Conservation (phyloP, 2,329 filamentous ascomycete species). For the Pleomassaria siparia region DNA sequence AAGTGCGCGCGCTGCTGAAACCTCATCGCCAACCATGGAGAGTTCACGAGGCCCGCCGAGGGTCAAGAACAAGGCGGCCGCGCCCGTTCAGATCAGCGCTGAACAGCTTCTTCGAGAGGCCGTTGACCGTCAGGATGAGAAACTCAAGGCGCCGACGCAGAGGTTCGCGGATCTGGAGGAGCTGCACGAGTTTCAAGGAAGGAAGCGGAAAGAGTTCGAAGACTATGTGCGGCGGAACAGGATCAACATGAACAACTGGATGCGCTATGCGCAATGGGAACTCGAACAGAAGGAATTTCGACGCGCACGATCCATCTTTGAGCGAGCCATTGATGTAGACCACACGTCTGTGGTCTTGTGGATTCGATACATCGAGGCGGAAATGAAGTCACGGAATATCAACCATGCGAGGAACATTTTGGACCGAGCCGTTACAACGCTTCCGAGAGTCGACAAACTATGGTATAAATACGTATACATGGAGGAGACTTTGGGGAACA, state of each 20-base stretch:
- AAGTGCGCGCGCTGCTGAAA: neutral
- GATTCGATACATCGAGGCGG: slow-evolving; percentile 91
- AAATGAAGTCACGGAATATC: slow-evolving; percentile 79
- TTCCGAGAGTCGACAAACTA: slow-evolving; percentile 90
- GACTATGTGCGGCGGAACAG: slow-evolving; percentile 95
- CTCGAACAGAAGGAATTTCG: slow-evolving; percentile 97
- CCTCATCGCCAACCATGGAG: slow-evolving; percentile 67
- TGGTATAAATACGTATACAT: slow-evolving; percentile 99
- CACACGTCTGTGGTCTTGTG: slow-evolving; percentile 83
- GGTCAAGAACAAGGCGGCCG: slow-evolving; percentile 98
- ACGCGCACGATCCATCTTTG: slow-evolving; percentile 88
- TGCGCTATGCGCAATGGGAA: slow-evolving; percentile 96
- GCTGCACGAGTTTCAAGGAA: slow-evolving; percentile 93
- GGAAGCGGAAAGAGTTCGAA: slow-evolving; percentile 95
- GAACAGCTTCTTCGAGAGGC: slow-evolving; percentile 97
- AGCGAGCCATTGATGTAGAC: slow-evolving; percentile 90
- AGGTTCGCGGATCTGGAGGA: slow-evolving; percentile 96
- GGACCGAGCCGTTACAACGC: slow-evolving; percentile 88
- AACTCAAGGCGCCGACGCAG: slow-evolving; percentile 86
- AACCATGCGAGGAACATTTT: slow-evolving; percentile 94
- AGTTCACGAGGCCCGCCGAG: slow-evolving; percentile 81
- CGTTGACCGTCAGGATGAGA: slow-evolving; percentile 90
- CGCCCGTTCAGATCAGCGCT: slow-evolving; percentile 81
- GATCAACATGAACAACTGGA: slow-evolving; percentile 98
- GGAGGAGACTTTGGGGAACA: slow-evolving; percentile 96